A percentile compares a stretch with the other conserved stretches of the same genome.
Conservation (phyloP, 257 asterid genomes). For the Lithospermum erythrorhizon region DNA sequence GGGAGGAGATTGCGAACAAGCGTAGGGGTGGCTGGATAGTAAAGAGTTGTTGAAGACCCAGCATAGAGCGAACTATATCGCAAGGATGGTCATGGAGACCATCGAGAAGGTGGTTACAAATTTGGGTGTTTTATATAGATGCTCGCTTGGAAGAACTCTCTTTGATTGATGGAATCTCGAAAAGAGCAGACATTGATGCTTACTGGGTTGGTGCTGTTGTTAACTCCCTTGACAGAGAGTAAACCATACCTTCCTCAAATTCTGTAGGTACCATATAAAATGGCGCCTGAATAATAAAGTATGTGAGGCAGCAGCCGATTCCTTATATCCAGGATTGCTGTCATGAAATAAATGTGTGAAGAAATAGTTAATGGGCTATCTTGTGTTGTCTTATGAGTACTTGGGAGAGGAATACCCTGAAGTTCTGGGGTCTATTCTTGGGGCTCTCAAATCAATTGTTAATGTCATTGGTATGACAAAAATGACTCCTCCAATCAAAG, state of each 20-base stretch:
- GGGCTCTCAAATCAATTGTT: slow-evolving; percentile 82
- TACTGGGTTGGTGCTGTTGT: slow-evolving; percentile 90
- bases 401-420: slow-evolving; percentile 90
- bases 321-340: slow-evolving; percentile 80
- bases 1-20: slow-evolving; percentile 81
- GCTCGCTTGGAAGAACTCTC: slow-evolving; percentile 70
- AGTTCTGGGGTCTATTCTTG: slow-evolving; percentile 80
- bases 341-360: slow-evolving; percentile 83
- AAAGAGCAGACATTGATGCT: slow-evolving; percentile 96
- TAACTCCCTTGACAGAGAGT: slow-evolving; percentile 77
- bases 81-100: slow-evolving; percentile 95
- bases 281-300: slow-evolving; percentile 93
- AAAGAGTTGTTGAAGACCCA: slow-evolving; percentile 70
- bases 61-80: slow-evolving; percentile 92
- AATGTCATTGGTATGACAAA: slow-evolving; percentile 92
- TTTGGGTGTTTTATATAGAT: slow-evolving; percentile 82
- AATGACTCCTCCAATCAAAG: slow-evolving; percentile 92
- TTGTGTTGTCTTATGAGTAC: slow-evolving; percentile 76
- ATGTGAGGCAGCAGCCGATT: slow-evolving; percentile 88
- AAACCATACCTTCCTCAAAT: slow-evolving; percentile 86
- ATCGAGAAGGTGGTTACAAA: slow-evolving; percentile 89
- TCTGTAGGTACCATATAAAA: slow-evolving; percentile 82
- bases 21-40: slow-evolving; percentile 92
- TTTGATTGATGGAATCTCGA: slow-evolving; percentile 80
- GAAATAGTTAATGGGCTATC: slow-evolving; percentile 91